These are phyloP conservation scores for Erysimum cheiri DNA, from an alignment of 441 rosid genomes.

Conservation along the genomic window DNA sequence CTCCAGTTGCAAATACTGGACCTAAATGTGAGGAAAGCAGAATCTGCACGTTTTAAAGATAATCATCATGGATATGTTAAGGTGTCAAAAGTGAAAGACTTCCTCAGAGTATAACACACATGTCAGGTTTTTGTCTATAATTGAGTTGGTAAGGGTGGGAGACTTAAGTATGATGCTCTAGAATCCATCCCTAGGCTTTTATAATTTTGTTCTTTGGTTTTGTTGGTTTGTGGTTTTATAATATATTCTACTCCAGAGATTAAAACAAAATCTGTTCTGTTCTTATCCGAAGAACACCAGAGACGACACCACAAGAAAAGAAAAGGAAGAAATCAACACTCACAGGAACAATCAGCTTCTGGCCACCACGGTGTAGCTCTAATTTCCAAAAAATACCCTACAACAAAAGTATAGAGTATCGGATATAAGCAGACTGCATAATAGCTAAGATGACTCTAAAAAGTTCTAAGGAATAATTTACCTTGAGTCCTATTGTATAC, in stretches of 20 bases:
- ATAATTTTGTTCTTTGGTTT: not conserved
- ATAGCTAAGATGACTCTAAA: conserved; percentile 2
- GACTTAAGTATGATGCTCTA: not conserved
- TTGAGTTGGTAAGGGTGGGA: not conserved
- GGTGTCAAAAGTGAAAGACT: conserved; percentile 11
- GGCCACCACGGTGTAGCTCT: conserved; percentile 87
- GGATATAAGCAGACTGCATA: conserved; percentile 10
- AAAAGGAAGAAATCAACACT: conserved; percentile 40
- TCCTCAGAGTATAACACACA: not conserved
- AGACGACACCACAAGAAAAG: conserved; percentile 3
- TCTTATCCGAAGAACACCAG: not conserved
- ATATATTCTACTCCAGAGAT: conserved; percentile 17
- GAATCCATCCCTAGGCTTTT: conserved; percentile 19
- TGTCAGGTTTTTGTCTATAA: not conserved
- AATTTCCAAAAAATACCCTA: conserved; percentile 95
- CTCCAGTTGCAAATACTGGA: conserved; percentile 82
- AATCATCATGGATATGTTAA: conserved; percentile 40
- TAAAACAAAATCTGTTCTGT: not conserved
- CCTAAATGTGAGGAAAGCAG: conserved; percentile 70
- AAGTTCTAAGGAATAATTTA: conserved; percentile 35
- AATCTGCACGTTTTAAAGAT: conserved; percentile 63
- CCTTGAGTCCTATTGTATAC: conserved; percentile 91
- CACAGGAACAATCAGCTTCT: conserved; percentile 89
- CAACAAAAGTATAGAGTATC: conserved; percentile 31
- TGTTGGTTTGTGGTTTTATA: not conserved